These are phyloP conservation scores for Fusarium udum DNA, from an alignment of 2,329 filamentous ascomycete genomes.

Conservation along the genomic window DNA sequence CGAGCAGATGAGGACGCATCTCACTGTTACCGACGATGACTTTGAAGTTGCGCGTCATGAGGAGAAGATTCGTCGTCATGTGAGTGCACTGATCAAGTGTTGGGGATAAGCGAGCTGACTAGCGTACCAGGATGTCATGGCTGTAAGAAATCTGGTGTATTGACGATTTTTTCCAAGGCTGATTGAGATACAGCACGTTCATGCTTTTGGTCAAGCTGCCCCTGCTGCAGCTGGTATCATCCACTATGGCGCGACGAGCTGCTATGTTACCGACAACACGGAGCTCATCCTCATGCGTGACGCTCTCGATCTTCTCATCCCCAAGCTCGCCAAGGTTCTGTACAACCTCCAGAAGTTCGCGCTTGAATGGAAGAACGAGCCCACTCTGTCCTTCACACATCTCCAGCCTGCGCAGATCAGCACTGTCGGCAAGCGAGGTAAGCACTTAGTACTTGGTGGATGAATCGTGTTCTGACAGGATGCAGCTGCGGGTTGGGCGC, in stretches of 20 bases:
- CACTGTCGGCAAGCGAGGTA: not conserved
- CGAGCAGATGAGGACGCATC: conserved; percentile 28
- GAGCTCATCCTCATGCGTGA: not conserved
- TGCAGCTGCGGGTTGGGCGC: not conserved
- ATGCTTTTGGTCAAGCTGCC: not conserved
- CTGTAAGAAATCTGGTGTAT: not conserved
- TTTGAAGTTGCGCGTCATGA: conserved; percentile 31
- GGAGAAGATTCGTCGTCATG: conserved; percentile 28
- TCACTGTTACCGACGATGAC: conserved; percentile 21
- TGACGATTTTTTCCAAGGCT: not conserved
- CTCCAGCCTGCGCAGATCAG: not conserved
- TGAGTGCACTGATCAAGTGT: not conserved
- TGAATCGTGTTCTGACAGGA: rapidly evolving
- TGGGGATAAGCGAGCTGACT: not conserved
- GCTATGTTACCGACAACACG: not conserved
- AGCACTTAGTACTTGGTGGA: rapidly evolving
- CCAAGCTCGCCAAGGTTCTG: not conserved
- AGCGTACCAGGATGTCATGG: conserved; percentile 14
- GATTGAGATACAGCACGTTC: not conserved
- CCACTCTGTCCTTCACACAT: not conserved
- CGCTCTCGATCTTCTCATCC: not conserved
- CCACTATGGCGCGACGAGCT: not conserved
- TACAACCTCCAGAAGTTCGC: not conserved
- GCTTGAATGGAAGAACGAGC: not conserved
- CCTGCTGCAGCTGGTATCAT: not conserved